Percentiles rank a stretch among this genome's conserved stretches.
These are phyloP conservation scores for Diutina ranongensis DNA, from an alignment of 1,139 yeast genomes.

Conservation along the genomic window DNA sequence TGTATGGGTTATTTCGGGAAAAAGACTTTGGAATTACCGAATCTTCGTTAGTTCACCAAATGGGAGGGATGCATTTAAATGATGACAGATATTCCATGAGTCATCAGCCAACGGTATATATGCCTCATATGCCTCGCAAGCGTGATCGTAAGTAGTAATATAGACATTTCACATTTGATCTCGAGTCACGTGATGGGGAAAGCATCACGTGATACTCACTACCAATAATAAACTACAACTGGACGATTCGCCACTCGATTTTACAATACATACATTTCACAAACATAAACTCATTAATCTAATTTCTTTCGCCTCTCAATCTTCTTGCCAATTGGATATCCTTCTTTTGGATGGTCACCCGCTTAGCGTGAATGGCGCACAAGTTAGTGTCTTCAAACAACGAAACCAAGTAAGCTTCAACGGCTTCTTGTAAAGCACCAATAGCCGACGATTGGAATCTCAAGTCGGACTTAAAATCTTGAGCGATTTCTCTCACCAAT, in stretches of 20 bases:
- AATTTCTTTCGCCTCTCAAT: constrained; percentile 14
- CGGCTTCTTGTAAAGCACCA: constrained; percentile 13
- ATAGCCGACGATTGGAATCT: constrained; percentile 13
- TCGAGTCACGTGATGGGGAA: too few species aligned
- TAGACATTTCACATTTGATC: background rate
- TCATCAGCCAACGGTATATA: background rate
- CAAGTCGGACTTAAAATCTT: constrained; percentile 14
- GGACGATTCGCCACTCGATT: too few species aligned
- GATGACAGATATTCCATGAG: background rate
- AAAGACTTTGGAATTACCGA: constrained; percentile 1
- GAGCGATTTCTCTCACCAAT: constrained; percentile 13
- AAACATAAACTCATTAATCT: background rate
- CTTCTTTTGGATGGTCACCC: constrained; percentile 14
- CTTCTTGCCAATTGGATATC: constrained; percentile 14
- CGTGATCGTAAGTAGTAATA: background rate
- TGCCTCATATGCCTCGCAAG: background rate
- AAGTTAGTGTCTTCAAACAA: constrained; percentile 13
- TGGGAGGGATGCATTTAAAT: constrained; percentile 4
- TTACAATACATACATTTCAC: background rate
- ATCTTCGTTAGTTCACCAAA: constrained; percentile 1
- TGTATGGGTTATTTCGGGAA: constrained; percentile 3
- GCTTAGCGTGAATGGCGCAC: constrained; percentile 14
- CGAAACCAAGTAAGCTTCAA: constrained; percentile 13
- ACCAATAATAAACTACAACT: too few species aligned
- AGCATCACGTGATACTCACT: too few species aligned